Base-by-base conservation (phyloP, 305 asterid genomes). In the Fraxinus angustifolia region DNA sequence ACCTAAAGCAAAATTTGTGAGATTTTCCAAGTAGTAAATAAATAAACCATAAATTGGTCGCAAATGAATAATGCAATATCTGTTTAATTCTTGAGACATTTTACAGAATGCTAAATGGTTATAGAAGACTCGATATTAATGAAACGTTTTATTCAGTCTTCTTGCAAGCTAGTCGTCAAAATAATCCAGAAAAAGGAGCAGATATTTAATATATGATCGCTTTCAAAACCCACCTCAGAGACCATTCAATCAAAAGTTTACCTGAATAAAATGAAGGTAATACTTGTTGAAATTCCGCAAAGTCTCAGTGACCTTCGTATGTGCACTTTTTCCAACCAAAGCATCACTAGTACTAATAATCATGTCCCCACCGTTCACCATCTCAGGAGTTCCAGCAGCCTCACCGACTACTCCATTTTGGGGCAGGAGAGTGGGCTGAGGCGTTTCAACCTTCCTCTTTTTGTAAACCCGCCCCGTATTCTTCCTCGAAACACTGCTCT, bases 241-340 rank as follows among this genome's bases (percentile, higher is more conserved):
- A 58, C n/a, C 40, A 17, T 16, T 12, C 21, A 75, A n/a, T 77
- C 36, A 21, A 8, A 3, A 23, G 75, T 17, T 75, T 34, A 84
- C 92, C 92, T 90, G 89, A 56, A 88, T 36, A 38, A 86, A 87
- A 53, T 90, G 88, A 2, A 90, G 90, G 73, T 90, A 90, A 31
- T 78, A 67, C 10, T 88, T 88, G 73, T 90, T 90, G 50, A 87
- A 90, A 3, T 42, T 62, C 3, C 93, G 84, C 0, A 90, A 73
- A 0, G 93, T 88, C 14, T 85, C 87, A 0, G 79, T 90, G 6
- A 87, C 93, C 79, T 16, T 48, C 2, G 86, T 67, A 1, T 77
- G 16, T 2, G 34, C 82, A 14, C 84, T 78, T 48, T 40, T 83
- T 75, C 60, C 89, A 33, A 34, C 81, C 16, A 19, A 23, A 65